Conservation (phyloP, 768 basidiomycete genomes). For the Mycena indigotica region DNA sequence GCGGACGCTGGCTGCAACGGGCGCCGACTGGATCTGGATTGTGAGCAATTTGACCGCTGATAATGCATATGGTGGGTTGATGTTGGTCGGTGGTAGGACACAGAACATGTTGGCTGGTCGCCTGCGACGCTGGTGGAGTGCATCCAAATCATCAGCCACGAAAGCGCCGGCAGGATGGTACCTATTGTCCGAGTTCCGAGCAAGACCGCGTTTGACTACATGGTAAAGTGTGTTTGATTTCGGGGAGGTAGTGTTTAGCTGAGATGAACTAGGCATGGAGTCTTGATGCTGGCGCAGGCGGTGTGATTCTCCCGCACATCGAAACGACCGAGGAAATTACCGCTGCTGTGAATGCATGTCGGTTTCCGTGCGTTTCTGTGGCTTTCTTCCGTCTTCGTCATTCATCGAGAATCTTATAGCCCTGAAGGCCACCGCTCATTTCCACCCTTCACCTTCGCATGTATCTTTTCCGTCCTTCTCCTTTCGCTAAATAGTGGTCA, state of each 20-base stretch:
- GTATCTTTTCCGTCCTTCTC: neutral
- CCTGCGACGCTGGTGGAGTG: constrained; percentile 14
- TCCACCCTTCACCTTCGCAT: constrained; percentile 21
- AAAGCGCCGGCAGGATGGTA: constrained; percentile 16
- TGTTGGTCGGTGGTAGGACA: no score
- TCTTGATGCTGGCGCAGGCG: constrained; percentile 21
- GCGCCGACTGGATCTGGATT: constrained; percentile 24
- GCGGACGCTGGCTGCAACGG: constrained; percentile 19
- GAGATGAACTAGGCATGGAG: constrained; percentile 14
- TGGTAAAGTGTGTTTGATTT: constrained; percentile 14
- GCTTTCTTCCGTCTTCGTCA: neutral
- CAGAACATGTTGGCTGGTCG: constrained; percentile 20
- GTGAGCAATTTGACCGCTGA: neutral
- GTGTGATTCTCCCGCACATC: constrained; percentile 20
- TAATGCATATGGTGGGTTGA: neutral
- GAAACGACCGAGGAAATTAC: constrained; percentile 17
- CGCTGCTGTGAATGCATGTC: constrained; percentile 11
- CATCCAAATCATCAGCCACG: constrained; percentile 22
- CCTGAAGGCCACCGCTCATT: constrained; percentile 20
- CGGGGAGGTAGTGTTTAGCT: no score
- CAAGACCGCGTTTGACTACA: constrained; percentile 19
- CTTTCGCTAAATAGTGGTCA: constrained; percentile 4
- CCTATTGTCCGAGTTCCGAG: constrained; percentile 20
- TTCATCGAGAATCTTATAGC: no score
- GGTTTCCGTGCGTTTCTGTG: constrained; percentile 14